Evolutionary conservation across 345 rosid species (phyloP), one percentile per base, ranked within the genome.

Genomic region (Pistacia atlantica): DNA sequence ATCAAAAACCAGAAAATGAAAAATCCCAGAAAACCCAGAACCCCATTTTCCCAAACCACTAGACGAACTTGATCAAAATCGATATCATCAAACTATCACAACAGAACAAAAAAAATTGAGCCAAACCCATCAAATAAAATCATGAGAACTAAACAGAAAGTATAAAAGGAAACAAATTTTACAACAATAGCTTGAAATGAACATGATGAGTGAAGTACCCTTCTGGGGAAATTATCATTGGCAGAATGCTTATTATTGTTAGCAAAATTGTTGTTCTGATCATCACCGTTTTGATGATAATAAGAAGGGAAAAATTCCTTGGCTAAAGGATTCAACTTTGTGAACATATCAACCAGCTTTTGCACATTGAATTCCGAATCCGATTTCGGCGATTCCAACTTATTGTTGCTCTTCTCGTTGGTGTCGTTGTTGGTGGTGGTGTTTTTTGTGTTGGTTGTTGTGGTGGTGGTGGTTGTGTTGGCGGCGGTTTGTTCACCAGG

Each of bases 311-410:
- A 72, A 77, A 93, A 93, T 78, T 93, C 97, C 76, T 93, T 90
- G 1, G 97, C 97, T 81, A 77, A 78, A 82, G 97, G 97, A 82
- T 93, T 93, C 87, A 93, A 82, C 83, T 90, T 93, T 75, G 94
- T 91, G 86, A 93, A 87, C 83, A 91, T 90, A 3, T 90, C 94
- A 74, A 93, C 96, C 76, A 93, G 90, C 68, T 87, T 89, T 73
- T 90, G 80, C 78, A 93, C 87, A 69, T 72, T 89, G 84, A 90
- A 81, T 85, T 91, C 88, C 3, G 91, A 83, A 78, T 88, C 83
- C 48, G 91, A 76, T 78, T 85, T 87, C 46, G 78, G 48, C 72
- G 86, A 86, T 18, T 68, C 72, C 59, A 88, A 79, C 38, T 58
- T 84, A 72, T 66, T 78, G 74, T 77, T 89, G 75, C 83, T 77